phyloP scores from a whole-genome alignment of 768 basidiomycete species.

The Suillus decipiens region DNA sequence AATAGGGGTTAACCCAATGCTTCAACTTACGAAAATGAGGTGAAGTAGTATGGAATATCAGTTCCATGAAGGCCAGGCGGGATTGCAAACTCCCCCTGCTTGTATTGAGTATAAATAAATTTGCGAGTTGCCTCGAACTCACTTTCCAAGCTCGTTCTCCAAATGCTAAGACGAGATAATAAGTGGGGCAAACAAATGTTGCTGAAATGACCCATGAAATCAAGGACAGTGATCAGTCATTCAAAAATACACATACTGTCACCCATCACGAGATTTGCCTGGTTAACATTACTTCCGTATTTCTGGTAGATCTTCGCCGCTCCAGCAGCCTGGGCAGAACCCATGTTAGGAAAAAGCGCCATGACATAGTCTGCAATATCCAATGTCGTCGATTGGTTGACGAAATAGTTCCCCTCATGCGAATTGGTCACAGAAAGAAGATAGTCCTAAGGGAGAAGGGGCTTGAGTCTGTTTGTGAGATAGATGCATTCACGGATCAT shows the following conservation, averaged over 20 bases:
- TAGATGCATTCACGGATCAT: slow-evolving; percentile 13
- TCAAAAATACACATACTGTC: slow-evolving; percentile 34
- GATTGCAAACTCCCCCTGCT: slow-evolving; percentile 33
- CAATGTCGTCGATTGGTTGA: slow-evolving; percentile 26
- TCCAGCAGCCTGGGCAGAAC: slow-evolving; percentile 23
- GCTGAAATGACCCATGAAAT: slow-evolving; percentile 18
- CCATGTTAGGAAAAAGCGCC: slow-evolving; percentile 44
- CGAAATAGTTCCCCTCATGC: slow-evolving; percentile 34
- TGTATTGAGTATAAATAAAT: slow-evolving; percentile 15
- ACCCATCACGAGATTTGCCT: slow-evolving; percentile 39
- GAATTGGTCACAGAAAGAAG: slow-evolving; percentile 31
- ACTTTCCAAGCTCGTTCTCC: slow-evolving; percentile 27
- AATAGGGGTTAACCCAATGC: background rate
- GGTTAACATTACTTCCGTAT: slow-evolving; percentile 34
- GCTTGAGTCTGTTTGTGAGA: slow-evolving; percentile 3
- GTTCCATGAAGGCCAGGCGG: slow-evolving; percentile 32
- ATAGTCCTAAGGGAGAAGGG: slow-evolving; percentile 17
- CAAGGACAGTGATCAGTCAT: background rate
- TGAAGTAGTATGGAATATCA: slow-evolving; percentile 44
- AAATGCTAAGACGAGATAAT: slow-evolving; percentile 25
- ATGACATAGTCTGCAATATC: slow-evolving; percentile 23
- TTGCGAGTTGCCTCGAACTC: slow-evolving; percentile 23
- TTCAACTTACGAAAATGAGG: slow-evolving; percentile 30
- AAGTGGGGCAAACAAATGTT: slow-evolving; percentile 27
- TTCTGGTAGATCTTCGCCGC: slow-evolving; percentile 31